phyloP scores from a whole-genome alignment of 257 asterid species.

The Gentiana straminea region DNA sequence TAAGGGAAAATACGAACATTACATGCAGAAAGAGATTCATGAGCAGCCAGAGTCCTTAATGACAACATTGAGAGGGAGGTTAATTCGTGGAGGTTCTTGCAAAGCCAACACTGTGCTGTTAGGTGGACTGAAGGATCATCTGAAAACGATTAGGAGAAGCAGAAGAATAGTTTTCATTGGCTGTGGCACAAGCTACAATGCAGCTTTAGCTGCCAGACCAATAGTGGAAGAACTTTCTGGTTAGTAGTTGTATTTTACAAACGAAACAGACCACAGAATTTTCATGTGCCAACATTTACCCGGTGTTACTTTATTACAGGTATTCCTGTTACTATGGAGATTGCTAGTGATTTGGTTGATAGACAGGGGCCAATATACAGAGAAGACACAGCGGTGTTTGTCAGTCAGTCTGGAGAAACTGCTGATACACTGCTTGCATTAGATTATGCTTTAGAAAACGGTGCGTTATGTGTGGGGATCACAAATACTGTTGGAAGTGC shows the following conservation, averaged over 20 bases:
- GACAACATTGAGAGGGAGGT: conserved; percentile 96
- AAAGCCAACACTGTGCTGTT: conserved; percentile 82
- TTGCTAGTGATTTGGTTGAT: conserved; percentile 95
- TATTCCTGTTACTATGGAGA: conserved; percentile 92
- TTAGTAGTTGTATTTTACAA: conserved; percentile 14
- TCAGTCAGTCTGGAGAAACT: conserved; percentile 98
- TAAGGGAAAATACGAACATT: conserved; percentile 89
- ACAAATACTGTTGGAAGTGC: conserved; percentile 99
- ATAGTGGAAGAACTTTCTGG: conserved; percentile 97
- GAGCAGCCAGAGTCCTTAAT: conserved; percentile 94
- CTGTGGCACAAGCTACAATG: conserved; percentile 95
- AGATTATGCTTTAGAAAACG: conserved; percentile 89
- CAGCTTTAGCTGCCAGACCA: conserved; percentile 95
- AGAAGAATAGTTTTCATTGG: conserved; percentile 91
- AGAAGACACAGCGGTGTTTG: conserved; percentile 90
- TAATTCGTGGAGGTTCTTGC: conserved; percentile 85
- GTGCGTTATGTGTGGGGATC: conserved; percentile 94
- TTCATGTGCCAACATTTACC: neutral
- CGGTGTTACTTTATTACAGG: conserved; percentile 29
- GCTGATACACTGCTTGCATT: conserved; percentile 92
- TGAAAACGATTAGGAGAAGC: conserved; percentile 90
- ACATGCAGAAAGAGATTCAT: conserved; percentile 98
- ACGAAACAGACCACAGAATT: neutral
- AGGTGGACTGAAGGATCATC: conserved; percentile 95
- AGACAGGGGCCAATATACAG: conserved; percentile 96